Percentiles rank a stretch among this genome's conserved stretches.
Conservation (phyloP, 495 filamentous ascomycete species). For the Neurospora sp. region DNA sequence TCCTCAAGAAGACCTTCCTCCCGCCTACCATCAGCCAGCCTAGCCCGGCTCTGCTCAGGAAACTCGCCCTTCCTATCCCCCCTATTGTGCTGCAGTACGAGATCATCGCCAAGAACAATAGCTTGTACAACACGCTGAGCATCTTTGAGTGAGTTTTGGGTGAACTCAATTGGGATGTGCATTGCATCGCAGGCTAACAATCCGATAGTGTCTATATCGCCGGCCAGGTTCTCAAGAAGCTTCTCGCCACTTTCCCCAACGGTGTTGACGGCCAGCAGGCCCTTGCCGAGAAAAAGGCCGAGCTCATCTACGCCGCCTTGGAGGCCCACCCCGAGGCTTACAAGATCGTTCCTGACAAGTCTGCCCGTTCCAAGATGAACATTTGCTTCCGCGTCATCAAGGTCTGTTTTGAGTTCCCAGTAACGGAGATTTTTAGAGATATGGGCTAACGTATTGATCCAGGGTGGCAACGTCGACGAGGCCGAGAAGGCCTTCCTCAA, state of each 20-base stretch:
- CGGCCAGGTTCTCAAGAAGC: constrained; percentile 65
- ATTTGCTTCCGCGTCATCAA: constrained; percentile 71
- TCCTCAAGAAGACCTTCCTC: constrained; percentile 68
- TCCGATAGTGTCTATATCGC: constrained; percentile 66
- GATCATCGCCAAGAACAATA: constrained; percentile 75
- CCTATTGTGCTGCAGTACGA: constrained; percentile 74
- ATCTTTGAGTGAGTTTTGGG: constrained; percentile 60
- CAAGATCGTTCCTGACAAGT: constrained; percentile 61
- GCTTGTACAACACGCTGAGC: constrained; percentile 86
- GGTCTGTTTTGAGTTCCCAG: constrained; percentile 14
- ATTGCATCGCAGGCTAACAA: neutral
- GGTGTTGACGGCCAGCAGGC: constrained; percentile 65
- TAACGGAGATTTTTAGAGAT: neutral
- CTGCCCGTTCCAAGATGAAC: constrained; percentile 77
- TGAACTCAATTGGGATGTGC: neutral
- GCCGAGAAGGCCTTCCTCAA: constrained; percentile 69
- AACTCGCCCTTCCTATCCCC: constrained; percentile 66
- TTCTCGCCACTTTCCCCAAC: constrained; percentile 48
- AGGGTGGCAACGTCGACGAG: constrained; percentile 48
- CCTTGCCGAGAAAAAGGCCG: constrained; percentile 59
- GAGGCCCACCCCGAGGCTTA: constrained; percentile 63
- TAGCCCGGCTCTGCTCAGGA: constrained; percentile 53
- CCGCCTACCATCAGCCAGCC: constrained; percentile 50
- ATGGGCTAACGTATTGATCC: neutral
- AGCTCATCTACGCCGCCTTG: constrained; percentile 61